Base-by-base conservation (phyloP, 179 eudicot species). In the Silene vulgaris region DNA sequence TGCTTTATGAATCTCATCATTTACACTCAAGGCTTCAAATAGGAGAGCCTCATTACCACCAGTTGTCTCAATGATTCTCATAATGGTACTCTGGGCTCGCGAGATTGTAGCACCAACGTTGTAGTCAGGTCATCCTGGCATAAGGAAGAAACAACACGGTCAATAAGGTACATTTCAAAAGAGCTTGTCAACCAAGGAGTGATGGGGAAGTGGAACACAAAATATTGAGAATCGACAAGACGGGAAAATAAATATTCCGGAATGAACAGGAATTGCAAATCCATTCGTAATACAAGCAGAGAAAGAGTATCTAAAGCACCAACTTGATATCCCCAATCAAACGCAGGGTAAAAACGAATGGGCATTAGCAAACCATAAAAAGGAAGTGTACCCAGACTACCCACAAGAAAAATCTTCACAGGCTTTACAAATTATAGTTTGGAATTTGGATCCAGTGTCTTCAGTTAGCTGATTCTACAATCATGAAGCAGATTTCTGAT, bases 21-120 rank as follows among this genome's bases (percentile, higher is more conserved):
- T 95, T 76, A 95, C 90, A 67, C 90, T 95, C 77, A 95, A 79
- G 73, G 99, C 99, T 85, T 95, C 99, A 23, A 93, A 95, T 50
- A 95, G 89, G 52, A 92, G 79, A 52, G 97, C 97, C 85, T 95
- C 99, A 5, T 95, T 83, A 73, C 93, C 97, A 13, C 91, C 97
- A 63, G 86, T 86, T 62, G 96, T 87, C 80, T 90, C 99, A 11
- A 95, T 85, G 76, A 95, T 95, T 82, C 90, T 85, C 88, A 83
- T 88, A 48, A 95, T 84, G 8, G 92, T 89, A 80, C 76, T 76
- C 87, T 93, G 73, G 97, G 84, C 75, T 84, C 88, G 7, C 85
- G 91, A 54, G 97, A 95, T 83, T 95, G 99, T 20, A 85, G 93
- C 50, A 90, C 92, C 28, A 95, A 89, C 12, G 93, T 89, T 28